These are phyloP conservation scores for Fusarium mundagurra DNA, from an alignment of 2,329 filamentous ascomycete species.

Conservation along the genomic window DNA sequence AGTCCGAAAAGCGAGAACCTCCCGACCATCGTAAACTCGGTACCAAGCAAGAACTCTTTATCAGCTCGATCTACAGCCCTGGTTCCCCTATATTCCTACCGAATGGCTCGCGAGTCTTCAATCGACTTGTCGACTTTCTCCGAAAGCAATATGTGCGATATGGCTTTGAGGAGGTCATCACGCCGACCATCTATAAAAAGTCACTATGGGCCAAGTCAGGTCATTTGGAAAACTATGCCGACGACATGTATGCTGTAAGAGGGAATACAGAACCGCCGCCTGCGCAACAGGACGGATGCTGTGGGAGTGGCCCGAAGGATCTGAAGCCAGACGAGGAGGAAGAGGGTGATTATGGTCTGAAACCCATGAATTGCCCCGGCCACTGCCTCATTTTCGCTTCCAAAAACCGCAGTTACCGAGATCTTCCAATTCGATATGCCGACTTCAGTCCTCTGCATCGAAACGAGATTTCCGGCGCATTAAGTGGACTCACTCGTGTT, in stretches of 20 bases:
- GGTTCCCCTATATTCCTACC: slow-evolving; percentile 88
- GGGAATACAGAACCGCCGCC: slow-evolving; percentile 53
- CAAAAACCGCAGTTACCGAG: slow-evolving; percentile 77
- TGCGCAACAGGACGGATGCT: slow-evolving; percentile 37
- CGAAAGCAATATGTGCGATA: slow-evolving; percentile 85
- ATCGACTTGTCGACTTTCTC: slow-evolving; percentile 82
- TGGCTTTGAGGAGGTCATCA: slow-evolving; percentile 89
- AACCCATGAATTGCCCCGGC: slow-evolving; percentile 93
- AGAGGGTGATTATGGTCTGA: slow-evolving; percentile 80
- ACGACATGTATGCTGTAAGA: slow-evolving; percentile 90
- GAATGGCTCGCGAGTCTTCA: slow-evolving; percentile 83
- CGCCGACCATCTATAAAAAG: slow-evolving; percentile 90
- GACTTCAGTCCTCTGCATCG: slow-evolving; percentile 90
- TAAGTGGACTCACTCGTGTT: slow-evolving; percentile 85
- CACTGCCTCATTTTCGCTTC: slow-evolving; percentile 87
- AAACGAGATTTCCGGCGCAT: slow-evolving; percentile 83
- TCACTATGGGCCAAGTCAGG: slow-evolving; percentile 87
- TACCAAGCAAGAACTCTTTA: slow-evolving; percentile 79
- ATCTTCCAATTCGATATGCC: slow-evolving; percentile 84
- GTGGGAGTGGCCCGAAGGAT: slow-evolving; percentile 45
- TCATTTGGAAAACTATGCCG: slow-evolving; percentile 88
- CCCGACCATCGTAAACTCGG: slow-evolving; percentile 70
- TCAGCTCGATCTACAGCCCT: slow-evolving; percentile 80
- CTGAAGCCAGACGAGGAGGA: slow-evolving; percentile 60
- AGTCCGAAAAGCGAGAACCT: slow-evolving; percentile 45